These are phyloP conservation scores for Suhomyces coccinellae DNA, from an alignment of 1,139 yeast genomes.

Conservation along the genomic window DNA sequence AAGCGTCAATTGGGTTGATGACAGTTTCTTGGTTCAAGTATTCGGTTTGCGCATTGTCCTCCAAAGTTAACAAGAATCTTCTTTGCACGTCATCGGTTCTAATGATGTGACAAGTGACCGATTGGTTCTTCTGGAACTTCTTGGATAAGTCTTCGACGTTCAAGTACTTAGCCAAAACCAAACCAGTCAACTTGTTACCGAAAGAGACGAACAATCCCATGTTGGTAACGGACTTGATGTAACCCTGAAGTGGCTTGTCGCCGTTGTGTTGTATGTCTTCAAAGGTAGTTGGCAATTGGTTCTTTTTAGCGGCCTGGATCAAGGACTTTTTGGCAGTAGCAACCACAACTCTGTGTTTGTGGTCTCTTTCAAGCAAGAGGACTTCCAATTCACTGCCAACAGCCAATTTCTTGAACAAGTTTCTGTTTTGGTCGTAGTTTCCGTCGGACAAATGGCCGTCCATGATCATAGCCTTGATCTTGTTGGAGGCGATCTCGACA, in stretches of 20 bases:
- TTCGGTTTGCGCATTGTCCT: slow-evolving; percentile 28
- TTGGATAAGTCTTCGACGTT: slow-evolving; percentile 57
- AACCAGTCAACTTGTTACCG: slow-evolving; percentile 78
- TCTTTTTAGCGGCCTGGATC: slow-evolving; percentile 59
- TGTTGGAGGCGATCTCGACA: slow-evolving; percentile 59
- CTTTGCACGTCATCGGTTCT: slow-evolving; percentile 66
- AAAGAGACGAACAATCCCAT: slow-evolving; percentile 84
- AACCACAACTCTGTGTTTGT: slow-evolving; percentile 57
- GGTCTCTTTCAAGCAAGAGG: slow-evolving; percentile 68
- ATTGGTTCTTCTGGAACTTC: slow-evolving; percentile 62
- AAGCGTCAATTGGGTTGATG: slow-evolving; percentile 61
- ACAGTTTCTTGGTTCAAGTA: slow-evolving; percentile 24
- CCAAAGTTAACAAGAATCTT: slow-evolving; percentile 67
- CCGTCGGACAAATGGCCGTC: slow-evolving; percentile 79
- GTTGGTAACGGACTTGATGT: slow-evolving; percentile 70
- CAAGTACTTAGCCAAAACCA: slow-evolving; percentile 77
- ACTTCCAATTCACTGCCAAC: slow-evolving; percentile 64
- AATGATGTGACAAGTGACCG: slow-evolving; percentile 64
- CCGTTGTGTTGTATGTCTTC: slow-evolving; percentile 52
- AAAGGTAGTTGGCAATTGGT: slow-evolving; percentile 57
- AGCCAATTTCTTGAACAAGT: slow-evolving; percentile 53
- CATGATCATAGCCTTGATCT: slow-evolving; percentile 68
- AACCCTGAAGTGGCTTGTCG: slow-evolving; percentile 63
- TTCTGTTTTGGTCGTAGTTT: slow-evolving; percentile 70
- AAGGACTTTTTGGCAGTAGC: slow-evolving; percentile 68